Evolutionary conservation across 108 stramenopile species (phyloP), one percentile per base, ranked within the genome.

Genomic region (Bacterosira constricta): DNA sequence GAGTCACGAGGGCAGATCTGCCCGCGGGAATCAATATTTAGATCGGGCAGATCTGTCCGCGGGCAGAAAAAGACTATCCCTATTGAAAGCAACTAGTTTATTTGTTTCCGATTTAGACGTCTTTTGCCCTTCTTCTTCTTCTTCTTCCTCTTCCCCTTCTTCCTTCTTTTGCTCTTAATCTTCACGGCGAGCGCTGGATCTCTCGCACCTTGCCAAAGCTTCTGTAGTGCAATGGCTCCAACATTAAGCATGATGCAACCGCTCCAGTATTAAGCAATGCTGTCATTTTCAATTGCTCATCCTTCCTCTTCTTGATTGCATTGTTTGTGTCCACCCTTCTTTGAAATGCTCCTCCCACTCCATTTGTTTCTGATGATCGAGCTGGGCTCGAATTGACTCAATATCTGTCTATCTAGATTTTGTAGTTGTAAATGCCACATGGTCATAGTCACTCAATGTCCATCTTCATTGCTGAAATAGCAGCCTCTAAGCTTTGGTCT

Each of bases 161-260:
- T 77, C 32, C 50, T 67, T 12, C 21, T 5, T 41, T 71, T 71
- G 17, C 29, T 51, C 47, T 74, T 79, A 57, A 73, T 9, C 13
- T 73, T 74, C 0, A 20, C 66, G 1, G 61, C 59, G 2, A 55
- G 25, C 21, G 37, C 55, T n/a, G 71, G 49, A 20, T 66, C 77
- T 59, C 44, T 66, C 49, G 35, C 27, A 13, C 78, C 78, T 9
- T 73, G 66, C 27, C 27, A 79, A 5, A 73, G 47, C 37, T 61
- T 73, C 61, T 79, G 78, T 1, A 79, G 35, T 35, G 58, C 49
- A 32, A 29, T 41, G 4, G 78, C 78, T 12, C 73, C 73, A 42
- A 61, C 34, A 39, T 53, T 15, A 18, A 79, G 59, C 37, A 79
- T n/a, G n/a, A 27, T 17, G 25, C 26, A 20, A 15, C 15, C 0